Evolutionary conservation across 345 rosid species (phyloP).

Genomic region (Gossypium arboreum): DNA sequence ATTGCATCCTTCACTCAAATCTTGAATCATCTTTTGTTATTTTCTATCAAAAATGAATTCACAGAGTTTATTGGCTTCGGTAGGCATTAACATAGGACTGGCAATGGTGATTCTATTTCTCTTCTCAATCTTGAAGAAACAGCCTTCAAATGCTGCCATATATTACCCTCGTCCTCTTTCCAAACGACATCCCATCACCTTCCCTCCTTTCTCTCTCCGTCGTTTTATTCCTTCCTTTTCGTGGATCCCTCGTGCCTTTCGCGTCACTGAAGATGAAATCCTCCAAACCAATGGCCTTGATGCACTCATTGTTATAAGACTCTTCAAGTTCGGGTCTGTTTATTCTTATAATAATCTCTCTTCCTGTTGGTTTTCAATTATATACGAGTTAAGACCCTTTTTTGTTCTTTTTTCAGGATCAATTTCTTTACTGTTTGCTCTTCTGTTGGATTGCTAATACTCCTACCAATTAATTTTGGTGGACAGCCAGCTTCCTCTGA

Average conservation of each 20-base stretch:
- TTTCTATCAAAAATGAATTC: constrained; percentile 42
- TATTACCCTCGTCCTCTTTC: constrained; percentile 83
- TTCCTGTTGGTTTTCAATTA: not conserved
- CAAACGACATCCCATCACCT: constrained; percentile 25
- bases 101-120: constrained; percentile 61
- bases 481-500: constrained; percentile 42
- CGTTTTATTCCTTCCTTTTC: constrained; percentile 80
- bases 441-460: constrained; percentile 54
- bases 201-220: constrained; percentile 34
- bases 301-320: constrained; percentile 68
- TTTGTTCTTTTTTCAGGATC: constrained; percentile 39
- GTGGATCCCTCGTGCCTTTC: constrained; percentile 73
- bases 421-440: constrained; percentile 71
- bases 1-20: not conserved
- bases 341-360: not conserved
- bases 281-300: constrained; percentile 63
- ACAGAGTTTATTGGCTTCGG: constrained; percentile 70
- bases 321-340: constrained; percentile 81
- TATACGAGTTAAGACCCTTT: too few relatives aligned
- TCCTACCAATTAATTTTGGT: constrained; percentile 70
- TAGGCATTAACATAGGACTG: constrained; percentile 66
- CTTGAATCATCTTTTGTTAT: not conserved
- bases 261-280: constrained; percentile 70
- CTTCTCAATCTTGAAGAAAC: constrained; percentile 79
- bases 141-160: constrained; percentile 64